Evolutionary conservation across 78 protist genomes (phyloP).

Genomic region (Emiliania huxleyi): DNA sequence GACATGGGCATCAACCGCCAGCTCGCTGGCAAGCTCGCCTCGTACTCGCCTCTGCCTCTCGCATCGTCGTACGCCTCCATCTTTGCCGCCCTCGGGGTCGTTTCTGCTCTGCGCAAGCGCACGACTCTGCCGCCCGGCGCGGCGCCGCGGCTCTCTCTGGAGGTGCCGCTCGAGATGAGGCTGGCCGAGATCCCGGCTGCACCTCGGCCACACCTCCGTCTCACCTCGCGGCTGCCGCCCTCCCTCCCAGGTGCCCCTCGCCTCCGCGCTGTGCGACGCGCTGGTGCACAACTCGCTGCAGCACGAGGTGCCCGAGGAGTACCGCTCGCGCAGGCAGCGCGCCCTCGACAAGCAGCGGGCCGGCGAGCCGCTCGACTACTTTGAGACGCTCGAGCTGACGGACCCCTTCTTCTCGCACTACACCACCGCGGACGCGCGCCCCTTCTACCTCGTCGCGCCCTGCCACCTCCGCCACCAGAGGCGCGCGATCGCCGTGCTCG

Average conservation of each 20-base stretch:
- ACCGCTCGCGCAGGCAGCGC: not conserved
- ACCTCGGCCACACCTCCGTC: no score
- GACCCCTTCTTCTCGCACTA: slow-evolving; percentile 7
- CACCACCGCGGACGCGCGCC: not conserved
- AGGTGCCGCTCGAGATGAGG: no score
- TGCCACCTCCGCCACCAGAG: not conserved
- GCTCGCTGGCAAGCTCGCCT: not conserved
- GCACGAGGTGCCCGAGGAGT: not conserved
- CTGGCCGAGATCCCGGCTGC: no score
- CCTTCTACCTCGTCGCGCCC: not conserved
- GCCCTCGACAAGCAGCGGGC: not conserved
- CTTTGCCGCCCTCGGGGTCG: not conserved
- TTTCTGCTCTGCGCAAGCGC: not conserved
- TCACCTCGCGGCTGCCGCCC: no score
- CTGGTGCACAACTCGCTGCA: not conserved
- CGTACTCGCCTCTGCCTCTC: not conserved
- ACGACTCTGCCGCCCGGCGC: no score
- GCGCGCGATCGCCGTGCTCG: not conserved
- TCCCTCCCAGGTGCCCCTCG: slow-evolving; percentile 13
- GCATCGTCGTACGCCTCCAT: not conserved
- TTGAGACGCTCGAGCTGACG: not conserved
- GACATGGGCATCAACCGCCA: slow-evolving; percentile 12
- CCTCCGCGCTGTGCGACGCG: not conserved
- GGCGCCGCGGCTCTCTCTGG: no score
- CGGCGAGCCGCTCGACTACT: not conserved